Evolutionary conservation across 495 filamentous ascomycete genomes (phyloP).

Genomic region (Lichenothelia convexa): DNA sequence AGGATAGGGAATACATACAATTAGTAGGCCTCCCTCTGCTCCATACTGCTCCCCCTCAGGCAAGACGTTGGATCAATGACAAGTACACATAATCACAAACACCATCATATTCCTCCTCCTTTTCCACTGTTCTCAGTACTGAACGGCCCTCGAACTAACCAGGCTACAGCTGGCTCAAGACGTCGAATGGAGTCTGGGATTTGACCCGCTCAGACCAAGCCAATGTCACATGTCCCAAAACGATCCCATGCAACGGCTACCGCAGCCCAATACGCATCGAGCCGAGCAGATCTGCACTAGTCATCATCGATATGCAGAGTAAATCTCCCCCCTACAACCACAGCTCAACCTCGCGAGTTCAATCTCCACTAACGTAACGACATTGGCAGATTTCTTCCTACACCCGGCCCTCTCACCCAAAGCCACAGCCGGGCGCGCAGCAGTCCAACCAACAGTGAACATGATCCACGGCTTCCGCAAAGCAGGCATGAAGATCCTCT

Average conservation of each 20-base stretch:
- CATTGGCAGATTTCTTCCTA: constrained; percentile 10
- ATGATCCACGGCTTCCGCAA: constrained; percentile 12
- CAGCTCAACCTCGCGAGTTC: too few relatives aligned
- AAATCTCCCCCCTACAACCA: too few relatives aligned
- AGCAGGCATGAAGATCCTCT: constrained; percentile 14
- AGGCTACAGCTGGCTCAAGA: constrained; percentile 8
- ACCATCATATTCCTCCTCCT: constrained; percentile 4
- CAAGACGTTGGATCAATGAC: too few relatives aligned
- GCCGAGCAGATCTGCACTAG: constrained; percentile 5
- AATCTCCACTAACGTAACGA: too few relatives aligned
- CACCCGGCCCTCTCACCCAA: constrained; percentile 9
- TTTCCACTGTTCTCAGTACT: constrained; percentile 4
- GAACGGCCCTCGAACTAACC: constrained; percentile 11
- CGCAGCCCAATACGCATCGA: constrained; percentile 10
- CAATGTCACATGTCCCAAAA: constrained; percentile 10
- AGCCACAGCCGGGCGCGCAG: constrained; percentile 8
- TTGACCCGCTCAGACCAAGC: constrained; percentile 11
- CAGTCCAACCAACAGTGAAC: constrained; percentile 8
- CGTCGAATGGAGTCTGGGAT: constrained; percentile 9
- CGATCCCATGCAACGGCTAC: constrained; percentile 12
- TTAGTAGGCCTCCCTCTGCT: too few relatives aligned
- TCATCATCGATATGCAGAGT: constrained; percentile 11
- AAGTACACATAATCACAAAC: constrained; percentile 5
- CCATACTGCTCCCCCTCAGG: too few relatives aligned
- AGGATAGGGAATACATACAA: too few relatives aligned